Evolutionary conservation across 192 early-diverging fungal species (phyloP).

Genomic region (Rhizoclosmatium sp.): DNA sequence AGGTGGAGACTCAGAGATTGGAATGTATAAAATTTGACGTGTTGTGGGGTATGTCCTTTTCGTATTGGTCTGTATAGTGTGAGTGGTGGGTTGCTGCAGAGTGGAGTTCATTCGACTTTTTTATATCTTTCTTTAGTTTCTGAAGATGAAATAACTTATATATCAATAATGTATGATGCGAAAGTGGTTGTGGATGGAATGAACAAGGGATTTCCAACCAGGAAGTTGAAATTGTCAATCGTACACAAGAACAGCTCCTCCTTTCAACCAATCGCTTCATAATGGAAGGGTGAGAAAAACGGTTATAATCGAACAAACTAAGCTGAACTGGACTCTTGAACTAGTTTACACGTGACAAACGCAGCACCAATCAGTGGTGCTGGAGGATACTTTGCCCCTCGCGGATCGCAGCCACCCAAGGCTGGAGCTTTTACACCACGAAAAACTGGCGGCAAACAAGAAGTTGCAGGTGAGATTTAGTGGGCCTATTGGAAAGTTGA

Average conservation of each 20-base stretch:
- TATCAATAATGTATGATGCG: too few species aligned
- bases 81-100: too few species aligned
- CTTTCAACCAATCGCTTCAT: not conserved
- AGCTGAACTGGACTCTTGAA: not conserved
- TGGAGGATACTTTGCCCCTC: slow-evolving; percentile 69
- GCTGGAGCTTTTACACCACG: slow-evolving; percentile 64
- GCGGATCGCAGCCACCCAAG: slow-evolving; percentile 61
- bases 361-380: slow-evolving; percentile 44
- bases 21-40: too few species aligned
- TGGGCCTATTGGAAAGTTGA: too few species aligned
- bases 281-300: slow-evolving; percentile 13
- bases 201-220: slow-evolving; percentile 7
- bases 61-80: too few species aligned
- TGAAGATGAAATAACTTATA: too few species aligned
- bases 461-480: slow-evolving; percentile 19
- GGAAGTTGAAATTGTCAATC: not conserved
- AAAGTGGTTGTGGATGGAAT: not conserved
- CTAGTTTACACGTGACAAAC: slow-evolving; percentile 31
- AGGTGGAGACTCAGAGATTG: too few species aligned
- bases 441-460: slow-evolving; percentile 45
- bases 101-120: too few species aligned
- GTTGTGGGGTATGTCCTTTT: too few species aligned
- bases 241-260: not conserved
- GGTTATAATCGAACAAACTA: too few species aligned
- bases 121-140: too few species aligned